Base-by-base conservation (phyloP, 805 yeast genomes). In the Lachancea sp. region DNA sequence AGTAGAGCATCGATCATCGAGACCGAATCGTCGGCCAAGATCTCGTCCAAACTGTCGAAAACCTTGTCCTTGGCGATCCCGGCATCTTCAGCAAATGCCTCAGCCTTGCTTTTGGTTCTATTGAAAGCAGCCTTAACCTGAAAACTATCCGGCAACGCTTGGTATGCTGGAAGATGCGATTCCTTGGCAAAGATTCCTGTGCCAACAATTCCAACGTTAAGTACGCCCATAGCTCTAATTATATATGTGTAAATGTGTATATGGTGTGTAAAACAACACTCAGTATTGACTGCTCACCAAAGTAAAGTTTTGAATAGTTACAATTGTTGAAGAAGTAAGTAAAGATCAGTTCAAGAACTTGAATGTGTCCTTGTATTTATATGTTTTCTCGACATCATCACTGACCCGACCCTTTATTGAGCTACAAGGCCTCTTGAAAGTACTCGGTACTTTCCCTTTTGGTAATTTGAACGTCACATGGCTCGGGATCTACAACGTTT, bases 171-270 rank as follows among this genome's bases (percentile, higher is more conserved):
- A 52, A 86, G 73, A 62, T 91, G 98, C 45, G 77, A 72, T 51
- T 83, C 86, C 25, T 78, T 77, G 50, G 98, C 97, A 62, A 91
- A 91, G 57, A 91, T 86, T 55, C 93, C 93, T 3, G 93, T 85
- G 45, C 93, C 93, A 46, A 84, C 75, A 38, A 84, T 69, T 43
- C 85, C 88, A 41, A 81, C 77, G 60, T 77, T 82, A 38, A 77
- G 65, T 13, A 26, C 15, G 11, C 31, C 15, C 31, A 29, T 29
- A 12, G 11, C 15, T 29, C 4, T 7, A 29, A 7, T 29, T 12
- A 12, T 13, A 29, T 13, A 12, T 11, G 15, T 29, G 11, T 29
- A 13, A 3, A 13, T 26, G 29, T n/a, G n/a, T n/a, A n/a, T n/a
- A n/a, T n/a, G n/a, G n/a, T n/a, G n/a, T n/a, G n/a, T n/a, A n/a